Conservation (phyloP, 441 rosid genomes). For the Populus hybrid region DNA sequence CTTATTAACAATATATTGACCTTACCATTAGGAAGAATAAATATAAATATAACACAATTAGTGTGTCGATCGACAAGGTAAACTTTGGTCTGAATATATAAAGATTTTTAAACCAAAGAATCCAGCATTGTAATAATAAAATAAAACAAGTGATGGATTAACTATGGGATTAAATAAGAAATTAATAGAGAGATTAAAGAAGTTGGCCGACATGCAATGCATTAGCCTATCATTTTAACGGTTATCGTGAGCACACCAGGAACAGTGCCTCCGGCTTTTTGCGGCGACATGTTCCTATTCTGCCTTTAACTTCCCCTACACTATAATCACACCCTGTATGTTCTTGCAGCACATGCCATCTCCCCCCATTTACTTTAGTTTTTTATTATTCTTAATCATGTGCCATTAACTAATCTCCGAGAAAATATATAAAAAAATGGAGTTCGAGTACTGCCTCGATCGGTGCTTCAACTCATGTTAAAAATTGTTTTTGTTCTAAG, state of each 20-base stretch:
- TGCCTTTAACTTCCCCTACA: conserved; percentile 21
- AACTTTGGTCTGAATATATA: not conserved
- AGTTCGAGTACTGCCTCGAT: not conserved
- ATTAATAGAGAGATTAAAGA: not conserved
- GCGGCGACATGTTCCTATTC: conserved; percentile 19
- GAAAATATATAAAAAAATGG: not conserved
- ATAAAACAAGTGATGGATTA: not conserved
- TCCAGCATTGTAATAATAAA: not conserved
- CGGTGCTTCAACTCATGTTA: not conserved
- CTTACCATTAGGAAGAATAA: too few species aligned
- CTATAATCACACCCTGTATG: not conserved
- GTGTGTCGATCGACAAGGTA: not conserved
- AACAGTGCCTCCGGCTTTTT: conserved; percentile 19
- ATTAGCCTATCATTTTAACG: conserved; percentile 21
- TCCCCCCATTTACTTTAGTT: not conserved
- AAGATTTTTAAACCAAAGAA: not conserved
- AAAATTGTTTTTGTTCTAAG: too few species aligned
- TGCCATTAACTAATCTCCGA: not conserved
- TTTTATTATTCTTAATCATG: not conserved
- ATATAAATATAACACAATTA: not conserved
- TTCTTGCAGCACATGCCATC: not conserved
- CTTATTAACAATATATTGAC: not conserved
- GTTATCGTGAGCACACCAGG: conserved; percentile 24
- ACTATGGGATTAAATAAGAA: not conserved
- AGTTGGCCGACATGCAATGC: conserved; percentile 28